These are phyloP conservation scores for Porphyrellus cyaneotinctus DNA, from an alignment of 768 basidiomycete genomes.

Conservation along the genomic window DNA sequence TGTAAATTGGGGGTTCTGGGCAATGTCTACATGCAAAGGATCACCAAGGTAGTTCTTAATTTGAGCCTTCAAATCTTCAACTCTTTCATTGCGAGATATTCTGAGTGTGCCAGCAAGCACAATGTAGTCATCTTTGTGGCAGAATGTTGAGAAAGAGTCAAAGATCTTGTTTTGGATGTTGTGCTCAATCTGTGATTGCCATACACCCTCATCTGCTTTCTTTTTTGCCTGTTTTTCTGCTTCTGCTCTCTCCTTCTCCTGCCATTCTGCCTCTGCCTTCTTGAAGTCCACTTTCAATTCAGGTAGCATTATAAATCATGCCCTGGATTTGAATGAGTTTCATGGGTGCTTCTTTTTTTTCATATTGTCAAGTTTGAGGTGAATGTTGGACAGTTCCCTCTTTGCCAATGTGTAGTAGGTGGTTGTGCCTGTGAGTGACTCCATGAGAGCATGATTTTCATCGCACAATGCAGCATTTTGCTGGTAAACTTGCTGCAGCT, in stretches of 20 bases:
- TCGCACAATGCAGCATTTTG: background rate
- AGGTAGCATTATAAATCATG: background rate
- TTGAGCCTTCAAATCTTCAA: background rate
- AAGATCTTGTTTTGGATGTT: background rate
- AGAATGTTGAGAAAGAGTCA: background rate
- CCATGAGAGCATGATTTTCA: background rate
- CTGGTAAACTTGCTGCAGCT: background rate
- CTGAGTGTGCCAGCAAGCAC: background rate
- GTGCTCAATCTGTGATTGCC: background rate
- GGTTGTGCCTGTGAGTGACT: background rate
- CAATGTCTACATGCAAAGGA: background rate
- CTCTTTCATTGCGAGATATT: background rate
- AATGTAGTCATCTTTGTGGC: background rate
- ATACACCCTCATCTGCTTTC: background rate
- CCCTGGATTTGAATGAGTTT: background rate
- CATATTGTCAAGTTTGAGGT: background rate
- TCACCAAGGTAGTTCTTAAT: background rate
- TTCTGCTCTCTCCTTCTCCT: background rate
- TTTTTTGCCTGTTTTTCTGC: background rate
- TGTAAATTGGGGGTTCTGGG: background rate
- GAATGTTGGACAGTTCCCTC: background rate
- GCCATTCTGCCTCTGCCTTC: background rate
- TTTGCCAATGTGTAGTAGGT: background rate
- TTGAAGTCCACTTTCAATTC: background rate
- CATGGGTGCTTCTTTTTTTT: background rate